Percentiles rank a stretch among this genome's conserved stretches.
Evolutionary conservation across 139 green algal species (phyloP).

Genomic region (Nannochloris sp.): DNA sequence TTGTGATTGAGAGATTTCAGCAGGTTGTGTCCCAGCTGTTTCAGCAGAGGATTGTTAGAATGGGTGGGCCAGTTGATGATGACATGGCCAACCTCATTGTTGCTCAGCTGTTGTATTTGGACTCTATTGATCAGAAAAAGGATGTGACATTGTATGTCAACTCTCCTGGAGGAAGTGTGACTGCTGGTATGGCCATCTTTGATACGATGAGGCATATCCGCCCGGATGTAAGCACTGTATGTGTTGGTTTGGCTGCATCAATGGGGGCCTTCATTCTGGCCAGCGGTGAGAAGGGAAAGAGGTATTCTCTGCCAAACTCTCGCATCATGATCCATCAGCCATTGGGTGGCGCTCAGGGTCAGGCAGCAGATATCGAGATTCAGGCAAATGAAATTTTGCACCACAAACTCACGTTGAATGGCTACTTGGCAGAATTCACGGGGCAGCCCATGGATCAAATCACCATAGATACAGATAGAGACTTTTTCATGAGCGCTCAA

Average conservation of each 20-base stretch:
- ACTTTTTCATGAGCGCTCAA: conserved; percentile 95
- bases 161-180: conserved; percentile 91
- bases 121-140: conserved; percentile 63
- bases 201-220: conserved; percentile 99
- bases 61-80: conserved; percentile 97
- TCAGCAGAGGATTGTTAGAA: conserved; percentile 89
- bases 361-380: conserved; percentile 99
- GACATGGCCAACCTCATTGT: conserved; percentile 99
- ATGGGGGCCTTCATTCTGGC: conserved; percentile 98
- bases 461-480: conserved; percentile 90
- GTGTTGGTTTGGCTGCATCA: conserved; percentile 93
- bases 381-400: conserved; percentile 99
- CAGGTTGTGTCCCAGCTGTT: conserved; percentile 93
- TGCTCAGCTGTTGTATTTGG: conserved; percentile 94
- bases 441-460: conserved; percentile 92
- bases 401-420: conserved; percentile 98
- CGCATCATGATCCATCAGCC: conserved; percentile 99
- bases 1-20: conserved; percentile 96
- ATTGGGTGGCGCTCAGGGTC: conserved; percentile 92
- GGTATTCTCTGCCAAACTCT: conserved; percentile 92
- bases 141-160: conserved; percentile 99
- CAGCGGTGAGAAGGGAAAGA: conserved; percentile 88
- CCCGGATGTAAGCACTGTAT: conserved; percentile 92
- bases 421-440: conserved; percentile 93
- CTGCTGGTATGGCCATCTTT: conserved; percentile 98